Evolutionary conservation across 2,329 filamentous ascomycete species (phyloP).

Genomic region (Chlorencoelia australis): DNA sequence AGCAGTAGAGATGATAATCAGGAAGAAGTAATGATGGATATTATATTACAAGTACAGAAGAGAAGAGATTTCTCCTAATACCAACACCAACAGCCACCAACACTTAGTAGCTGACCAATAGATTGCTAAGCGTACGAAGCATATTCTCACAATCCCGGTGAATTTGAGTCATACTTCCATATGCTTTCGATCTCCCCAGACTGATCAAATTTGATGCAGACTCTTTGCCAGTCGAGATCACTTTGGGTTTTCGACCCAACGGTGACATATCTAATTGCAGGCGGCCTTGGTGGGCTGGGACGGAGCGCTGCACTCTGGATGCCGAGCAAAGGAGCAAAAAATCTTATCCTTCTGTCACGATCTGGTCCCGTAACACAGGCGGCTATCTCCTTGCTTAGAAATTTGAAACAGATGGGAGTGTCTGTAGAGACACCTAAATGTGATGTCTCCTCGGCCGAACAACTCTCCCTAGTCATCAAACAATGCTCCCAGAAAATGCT

Average conservation of each 20-base stretch:
- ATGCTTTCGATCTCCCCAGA: too few species aligned
- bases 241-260: too few species aligned
- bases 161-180: too few species aligned
- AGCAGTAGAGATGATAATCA: too few species aligned
- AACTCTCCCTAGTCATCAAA: not conserved
- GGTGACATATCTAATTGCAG: slow-evolving; percentile 22
- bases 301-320: slow-evolving; percentile 18
- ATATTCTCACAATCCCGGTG: too few species aligned
- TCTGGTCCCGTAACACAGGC: slow-evolving; percentile 1
- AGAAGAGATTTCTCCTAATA: too few species aligned
- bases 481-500: slow-evolving; percentile 23
- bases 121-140: too few species aligned
- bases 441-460: not conserved
- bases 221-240: too few species aligned
- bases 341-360: slow-evolving; percentile 22
- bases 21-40: too few species aligned
- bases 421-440: not conserved
- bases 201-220: not conserved
- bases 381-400: slow-evolving; percentile 6
- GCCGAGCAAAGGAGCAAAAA: slow-evolving; percentile 16
- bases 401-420: slow-evolving; percentile 1
- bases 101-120: too few species aligned
- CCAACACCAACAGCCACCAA: too few species aligned
- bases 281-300: slow-evolving; percentile 24
- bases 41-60: too few species aligned